Evolutionary conservation across 1,139 yeast species (phyloP).

Genomic region (Taphrina flavorubra): DNA sequence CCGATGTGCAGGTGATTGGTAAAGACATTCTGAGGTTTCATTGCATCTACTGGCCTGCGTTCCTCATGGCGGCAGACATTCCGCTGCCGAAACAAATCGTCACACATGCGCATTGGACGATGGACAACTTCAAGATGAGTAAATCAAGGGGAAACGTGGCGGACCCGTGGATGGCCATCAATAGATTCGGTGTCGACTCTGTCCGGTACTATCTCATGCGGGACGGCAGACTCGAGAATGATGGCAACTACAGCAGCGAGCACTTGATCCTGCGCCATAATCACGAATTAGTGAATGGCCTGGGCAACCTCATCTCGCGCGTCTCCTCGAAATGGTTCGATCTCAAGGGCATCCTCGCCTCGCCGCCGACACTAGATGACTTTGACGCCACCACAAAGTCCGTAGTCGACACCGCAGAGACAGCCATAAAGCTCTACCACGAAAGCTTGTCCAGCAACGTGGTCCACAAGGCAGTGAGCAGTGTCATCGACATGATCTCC

Average conservation of each 20-base stretch:
- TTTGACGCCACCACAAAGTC: background rate
- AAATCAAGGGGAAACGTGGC: constrained; percentile 95
- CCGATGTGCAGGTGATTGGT: constrained; percentile 81
- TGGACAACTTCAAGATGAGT: constrained; percentile 90
- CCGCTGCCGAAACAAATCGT: constrained; percentile 73
- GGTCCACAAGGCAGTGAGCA: constrained; percentile 44
- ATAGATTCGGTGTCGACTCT: constrained; percentile 48
- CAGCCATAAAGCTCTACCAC: constrained; percentile 6
- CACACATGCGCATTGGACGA: constrained; percentile 94
- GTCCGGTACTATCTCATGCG: constrained; percentile 43
- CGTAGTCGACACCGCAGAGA: background rate
- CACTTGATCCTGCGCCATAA: constrained; percentile 31
- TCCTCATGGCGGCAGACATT: constrained; percentile 79
- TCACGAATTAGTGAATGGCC: constrained; percentile 36
- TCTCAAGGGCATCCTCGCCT: constrained; percentile 1
- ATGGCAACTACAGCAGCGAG: constrained; percentile 34
- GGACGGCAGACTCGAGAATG: constrained; percentile 42
- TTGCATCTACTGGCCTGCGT: constrained; percentile 92
- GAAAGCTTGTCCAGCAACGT: constrained; percentile 8
- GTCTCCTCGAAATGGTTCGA: constrained; percentile 26
- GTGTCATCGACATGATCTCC: constrained; percentile 68
- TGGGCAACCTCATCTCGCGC: constrained; percentile 35
- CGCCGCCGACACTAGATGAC: constrained; percentile 3
- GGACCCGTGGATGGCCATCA: constrained; percentile 73
- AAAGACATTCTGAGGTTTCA: constrained; percentile 88